A percentile compares a stretch with the other conserved stretches of the same genome.
Evolutionary conservation across 1,139 yeast species (phyloP).

Genomic region (Yamadazyma epiphylla): DNA sequence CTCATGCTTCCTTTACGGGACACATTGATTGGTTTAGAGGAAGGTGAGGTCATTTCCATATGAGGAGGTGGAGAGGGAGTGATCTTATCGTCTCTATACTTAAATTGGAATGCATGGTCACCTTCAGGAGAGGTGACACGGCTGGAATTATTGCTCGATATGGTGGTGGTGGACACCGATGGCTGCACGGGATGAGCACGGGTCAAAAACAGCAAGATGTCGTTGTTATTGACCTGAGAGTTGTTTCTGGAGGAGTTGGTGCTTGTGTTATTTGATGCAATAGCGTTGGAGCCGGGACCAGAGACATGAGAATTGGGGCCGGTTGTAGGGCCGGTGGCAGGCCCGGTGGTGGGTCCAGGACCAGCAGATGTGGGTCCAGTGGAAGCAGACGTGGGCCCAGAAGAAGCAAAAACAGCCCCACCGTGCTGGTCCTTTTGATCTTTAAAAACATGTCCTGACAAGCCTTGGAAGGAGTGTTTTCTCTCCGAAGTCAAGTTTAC

Average conservation of each 20-base stretch:
- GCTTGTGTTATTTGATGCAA: too few relatives aligned
- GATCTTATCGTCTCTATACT: conserved; percentile 5
- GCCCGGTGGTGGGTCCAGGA: background rate
- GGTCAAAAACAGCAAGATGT: conserved; percentile 12
- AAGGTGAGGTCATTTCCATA: background rate
- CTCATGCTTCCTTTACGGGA: conserved; percentile 21
- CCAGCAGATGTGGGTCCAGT: background rate
- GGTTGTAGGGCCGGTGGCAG: background rate
- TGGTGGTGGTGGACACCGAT: conserved; percentile 4
- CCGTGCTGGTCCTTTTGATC: background rate
- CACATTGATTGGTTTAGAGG: conserved; percentile 19
- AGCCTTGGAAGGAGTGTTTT: conserved; percentile 9
- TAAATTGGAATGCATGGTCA: conserved; percentile 8
- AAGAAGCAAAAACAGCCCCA: too few relatives aligned
- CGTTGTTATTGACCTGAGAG: conserved; percentile 10
- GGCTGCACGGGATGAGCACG: conserved; percentile 7
- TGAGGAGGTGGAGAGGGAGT: conserved; percentile 14
- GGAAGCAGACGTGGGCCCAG: background rate
- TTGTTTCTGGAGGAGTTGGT: conserved; percentile 12
- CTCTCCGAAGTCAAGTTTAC: conserved; percentile 15
- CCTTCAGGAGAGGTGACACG: conserved; percentile 12
- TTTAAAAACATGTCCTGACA: background rate
- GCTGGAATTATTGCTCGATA: conserved; percentile 9
- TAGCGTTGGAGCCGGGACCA: background rate
- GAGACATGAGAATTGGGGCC: conserved; percentile 1